phyloP scores from a whole-genome alignment of 83 land plant species.

The Isoetes engelmannii region DNA sequence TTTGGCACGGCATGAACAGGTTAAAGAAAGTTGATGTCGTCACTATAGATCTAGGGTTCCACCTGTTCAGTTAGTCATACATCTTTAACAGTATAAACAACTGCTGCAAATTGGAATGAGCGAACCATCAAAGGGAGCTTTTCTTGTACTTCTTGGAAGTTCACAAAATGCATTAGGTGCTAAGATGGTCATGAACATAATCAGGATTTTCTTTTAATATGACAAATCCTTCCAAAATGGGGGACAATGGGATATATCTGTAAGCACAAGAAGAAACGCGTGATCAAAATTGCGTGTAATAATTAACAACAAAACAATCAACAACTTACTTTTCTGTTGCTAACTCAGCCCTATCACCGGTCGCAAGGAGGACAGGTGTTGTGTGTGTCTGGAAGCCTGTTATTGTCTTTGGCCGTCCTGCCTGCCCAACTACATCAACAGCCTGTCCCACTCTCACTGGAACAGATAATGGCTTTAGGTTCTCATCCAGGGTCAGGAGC shows the following conservation, averaged over 20 bases:
- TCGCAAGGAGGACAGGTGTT: conserved; percentile 89
- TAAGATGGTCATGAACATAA: conserved; percentile 48
- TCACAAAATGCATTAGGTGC: neutral
- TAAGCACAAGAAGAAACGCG: neutral
- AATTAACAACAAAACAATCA: neutral
- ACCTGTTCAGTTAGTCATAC: too few relatives aligned
- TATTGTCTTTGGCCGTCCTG: conserved; percentile 98
- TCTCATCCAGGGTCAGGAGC: conserved; percentile 88
- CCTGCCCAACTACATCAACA: conserved; percentile 97
- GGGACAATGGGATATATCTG: conserved; percentile 85
- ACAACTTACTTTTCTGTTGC: conserved; percentile 84
- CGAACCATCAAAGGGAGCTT: too few relatives aligned
- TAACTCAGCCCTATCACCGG: conserved; percentile 94
- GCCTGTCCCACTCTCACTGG: conserved; percentile 95
- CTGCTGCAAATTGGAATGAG: too few relatives aligned
- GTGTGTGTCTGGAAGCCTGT: conserved; percentile 98
- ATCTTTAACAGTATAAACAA: too few relatives aligned
- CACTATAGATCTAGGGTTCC: too few relatives aligned
- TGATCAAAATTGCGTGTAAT: neutral
- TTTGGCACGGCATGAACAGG: too few relatives aligned
- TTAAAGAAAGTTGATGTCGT: too few relatives aligned
- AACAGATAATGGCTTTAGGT: conserved; percentile 80
- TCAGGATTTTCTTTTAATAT: conserved; percentile 87
- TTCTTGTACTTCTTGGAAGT: too few relatives aligned
- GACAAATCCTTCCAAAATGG: conserved; percentile 85